A percentile compares a stretch with the other conserved stretches of the same genome.
Conservation (phyloP, 2,329 filamentous ascomycete genomes). For the Fusarium foetens region DNA sequence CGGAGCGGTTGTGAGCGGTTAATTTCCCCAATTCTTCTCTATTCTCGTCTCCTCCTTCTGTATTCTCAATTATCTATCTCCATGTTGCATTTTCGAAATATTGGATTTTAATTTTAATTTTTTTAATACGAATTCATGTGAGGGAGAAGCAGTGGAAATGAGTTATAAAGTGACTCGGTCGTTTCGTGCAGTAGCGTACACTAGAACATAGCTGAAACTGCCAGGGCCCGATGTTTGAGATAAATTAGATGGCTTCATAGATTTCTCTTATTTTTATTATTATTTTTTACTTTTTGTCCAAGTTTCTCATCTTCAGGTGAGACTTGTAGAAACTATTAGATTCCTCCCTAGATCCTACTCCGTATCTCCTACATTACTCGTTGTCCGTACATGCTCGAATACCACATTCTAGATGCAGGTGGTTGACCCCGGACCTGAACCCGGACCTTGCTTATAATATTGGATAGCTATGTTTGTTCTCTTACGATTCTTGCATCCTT, state of each 20-base stretch:
- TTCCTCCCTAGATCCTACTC: neutral
- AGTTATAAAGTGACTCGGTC: conserved; percentile 14
- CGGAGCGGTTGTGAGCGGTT: conserved; percentile 34
- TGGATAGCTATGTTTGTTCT: conserved; percentile 3
- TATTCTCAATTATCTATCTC: neutral
- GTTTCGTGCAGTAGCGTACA: conserved; percentile 31
- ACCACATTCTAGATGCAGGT: neutral
- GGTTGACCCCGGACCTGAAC: neutral
- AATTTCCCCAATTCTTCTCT: conserved; percentile 5
- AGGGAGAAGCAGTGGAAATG: conserved; percentile 29
- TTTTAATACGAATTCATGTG: neutral
- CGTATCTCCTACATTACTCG: neutral
- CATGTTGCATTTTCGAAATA: neutral
- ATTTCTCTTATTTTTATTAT: neutral
- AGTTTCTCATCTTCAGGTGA: conserved; percentile 12
- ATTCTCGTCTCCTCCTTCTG: neutral
- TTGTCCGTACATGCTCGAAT: neutral
- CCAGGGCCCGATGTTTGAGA: conserved; percentile 18
- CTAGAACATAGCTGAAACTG: conserved; percentile 30
- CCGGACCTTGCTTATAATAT: conserved; percentile 2
- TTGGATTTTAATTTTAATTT: neutral
- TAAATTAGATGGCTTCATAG: conserved; percentile 4
- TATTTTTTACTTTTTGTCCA: conserved; percentile 3
- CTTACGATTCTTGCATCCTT: conserved; percentile 12
- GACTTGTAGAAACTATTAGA: neutral